These are phyloP conservation scores for Exophiala bonariae DNA, from an alignment of 2,329 filamentous ascomycete genomes.

Conservation along the genomic window DNA sequence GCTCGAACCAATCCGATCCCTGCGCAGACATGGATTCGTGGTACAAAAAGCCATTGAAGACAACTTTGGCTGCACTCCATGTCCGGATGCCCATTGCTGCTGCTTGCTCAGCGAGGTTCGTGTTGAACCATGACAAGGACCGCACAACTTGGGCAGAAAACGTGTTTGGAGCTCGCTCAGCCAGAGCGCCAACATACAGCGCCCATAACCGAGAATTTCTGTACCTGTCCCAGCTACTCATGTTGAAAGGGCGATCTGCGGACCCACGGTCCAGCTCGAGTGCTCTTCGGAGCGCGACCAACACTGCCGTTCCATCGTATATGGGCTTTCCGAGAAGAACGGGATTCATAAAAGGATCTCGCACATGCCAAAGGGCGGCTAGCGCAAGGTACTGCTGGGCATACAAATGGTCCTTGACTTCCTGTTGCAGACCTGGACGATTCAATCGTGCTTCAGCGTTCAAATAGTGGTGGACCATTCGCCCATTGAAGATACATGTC, in stretches of 20 bases:
- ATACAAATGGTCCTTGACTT: slow-evolving; percentile 10
- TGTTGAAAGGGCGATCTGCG: slow-evolving; percentile 1
- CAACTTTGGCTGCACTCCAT: slow-evolving; percentile 16
- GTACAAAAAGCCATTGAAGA: slow-evolving; percentile 6
- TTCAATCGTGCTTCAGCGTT: slow-evolving; percentile 1
- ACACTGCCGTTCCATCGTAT: slow-evolving; percentile 5
- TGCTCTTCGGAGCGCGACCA: slow-evolving; percentile 1
- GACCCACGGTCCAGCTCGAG: neutral
- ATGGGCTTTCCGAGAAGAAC: slow-evolving; percentile 11
- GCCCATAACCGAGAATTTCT: slow-evolving; percentile 13
- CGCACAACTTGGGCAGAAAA: too few relatives aligned
- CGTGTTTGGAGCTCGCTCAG: slow-evolving; percentile 3
- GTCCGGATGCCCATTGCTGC: slow-evolving; percentile 3
- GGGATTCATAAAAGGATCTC: slow-evolving; percentile 5
- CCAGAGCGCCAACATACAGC: slow-evolving; percentile 12
- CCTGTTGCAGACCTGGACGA: neutral
- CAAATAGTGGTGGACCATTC: slow-evolving; percentile 8
- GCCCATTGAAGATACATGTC: slow-evolving; percentile 7
- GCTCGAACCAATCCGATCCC: too few relatives aligned
- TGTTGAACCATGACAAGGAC: slow-evolving; percentile 2
- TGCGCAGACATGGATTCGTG: neutral
- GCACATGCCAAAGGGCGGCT: slow-evolving; percentile 8
- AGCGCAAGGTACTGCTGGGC: slow-evolving; percentile 14
- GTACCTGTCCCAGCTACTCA: slow-evolving; percentile 4
- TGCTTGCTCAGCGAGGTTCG: neutral